A percentile compares a stretch with the other conserved stretches of the same genome.
Evolutionary conservation across 2,329 filamentous ascomycete species (phyloP).

Genomic region (Colletotrichum cuscutae): DNA sequence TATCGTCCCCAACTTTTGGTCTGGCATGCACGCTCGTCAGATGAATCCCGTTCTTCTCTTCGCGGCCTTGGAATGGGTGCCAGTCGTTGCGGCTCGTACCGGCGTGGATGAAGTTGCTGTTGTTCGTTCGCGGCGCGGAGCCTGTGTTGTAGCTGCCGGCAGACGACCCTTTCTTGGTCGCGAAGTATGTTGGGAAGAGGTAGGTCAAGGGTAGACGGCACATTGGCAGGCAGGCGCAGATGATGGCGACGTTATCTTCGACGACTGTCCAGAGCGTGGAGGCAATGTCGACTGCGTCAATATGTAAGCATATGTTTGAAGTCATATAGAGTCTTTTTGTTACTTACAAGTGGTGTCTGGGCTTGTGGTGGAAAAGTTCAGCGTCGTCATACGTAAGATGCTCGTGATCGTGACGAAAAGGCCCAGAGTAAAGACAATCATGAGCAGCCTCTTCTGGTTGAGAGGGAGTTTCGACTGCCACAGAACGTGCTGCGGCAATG

Average conservation of each 20-base stretch:
- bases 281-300: conserved; percentile 27
- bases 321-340: neutral
- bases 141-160: conserved; percentile 26
- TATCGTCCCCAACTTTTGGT: conserved; percentile 37
- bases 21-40: conserved; percentile 40
- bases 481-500: conserved; percentile 50
- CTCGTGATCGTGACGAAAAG: conserved; percentile 54
- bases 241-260: conserved; percentile 39
- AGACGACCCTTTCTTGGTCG: conserved; percentile 26
- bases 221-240: conserved; percentile 41
- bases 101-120: conserved; percentile 29
- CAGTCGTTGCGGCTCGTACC: conserved; percentile 42
- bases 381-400: conserved; percentile 52
- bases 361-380: conserved; percentile 50
- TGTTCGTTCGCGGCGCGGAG: conserved; percentile 13
- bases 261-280: conserved; percentile 41
- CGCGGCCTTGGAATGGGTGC: conserved; percentile 46
- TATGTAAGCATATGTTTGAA: conserved; percentile 39
- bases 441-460: conserved; percentile 52
- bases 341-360: conserved; percentile 49
- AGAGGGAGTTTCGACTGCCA: conserved; percentile 55
- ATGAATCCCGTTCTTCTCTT: conserved; percentile 40
- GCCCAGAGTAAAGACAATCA: conserved; percentile 54
- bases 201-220: conserved; percentile 50
- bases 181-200: conserved; percentile 48